Conservation (phyloP, 2,329 filamentous ascomycete genomes). For the Pestalotiopsis sp. region DNA sequence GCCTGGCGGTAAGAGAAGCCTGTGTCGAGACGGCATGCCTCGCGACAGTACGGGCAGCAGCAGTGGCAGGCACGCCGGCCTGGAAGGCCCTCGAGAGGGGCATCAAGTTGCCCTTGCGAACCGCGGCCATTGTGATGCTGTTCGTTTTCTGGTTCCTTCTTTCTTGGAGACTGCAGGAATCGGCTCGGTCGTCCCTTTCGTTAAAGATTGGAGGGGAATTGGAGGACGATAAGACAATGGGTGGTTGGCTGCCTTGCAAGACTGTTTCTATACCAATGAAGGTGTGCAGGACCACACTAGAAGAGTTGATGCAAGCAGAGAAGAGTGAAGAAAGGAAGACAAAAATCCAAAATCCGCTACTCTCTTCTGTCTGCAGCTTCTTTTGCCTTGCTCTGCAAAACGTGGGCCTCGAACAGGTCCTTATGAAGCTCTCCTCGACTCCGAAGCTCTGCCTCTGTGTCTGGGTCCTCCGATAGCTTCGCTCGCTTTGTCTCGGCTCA, state of each 20-base stretch:
- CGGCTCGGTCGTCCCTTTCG: background rate
- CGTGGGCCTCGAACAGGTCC: background rate
- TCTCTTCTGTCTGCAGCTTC: background rate
- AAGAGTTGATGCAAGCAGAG: background rate
- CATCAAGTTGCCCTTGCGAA: slow-evolving; percentile 20
- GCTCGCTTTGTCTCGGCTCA: slow-evolving; percentile 22
- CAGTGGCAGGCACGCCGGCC: slow-evolving; percentile 10
- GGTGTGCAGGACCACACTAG: background rate
- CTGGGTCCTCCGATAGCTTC: slow-evolving; percentile 16
- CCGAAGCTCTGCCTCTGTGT: too few species aligned
- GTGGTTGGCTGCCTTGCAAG: background rate
- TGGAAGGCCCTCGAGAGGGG: slow-evolving; percentile 25
- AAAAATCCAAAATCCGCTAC: background rate
- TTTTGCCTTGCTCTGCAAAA: background rate
- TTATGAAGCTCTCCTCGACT: slow-evolving; percentile 6
- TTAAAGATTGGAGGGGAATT: background rate
- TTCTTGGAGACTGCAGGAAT: too few species aligned
- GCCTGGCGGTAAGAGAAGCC: slow-evolving; percentile 19
- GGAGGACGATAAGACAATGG: background rate
- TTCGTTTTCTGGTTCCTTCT: too few species aligned
- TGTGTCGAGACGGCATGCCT: slow-evolving; percentile 13
- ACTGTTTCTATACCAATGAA: background rate
- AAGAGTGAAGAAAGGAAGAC: background rate
- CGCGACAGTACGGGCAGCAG: background rate
- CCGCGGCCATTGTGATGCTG: slow-evolving; percentile 23